Base-by-base conservation (phyloP, 208 protist species). In the Trypanosoma melophagium region DNA sequence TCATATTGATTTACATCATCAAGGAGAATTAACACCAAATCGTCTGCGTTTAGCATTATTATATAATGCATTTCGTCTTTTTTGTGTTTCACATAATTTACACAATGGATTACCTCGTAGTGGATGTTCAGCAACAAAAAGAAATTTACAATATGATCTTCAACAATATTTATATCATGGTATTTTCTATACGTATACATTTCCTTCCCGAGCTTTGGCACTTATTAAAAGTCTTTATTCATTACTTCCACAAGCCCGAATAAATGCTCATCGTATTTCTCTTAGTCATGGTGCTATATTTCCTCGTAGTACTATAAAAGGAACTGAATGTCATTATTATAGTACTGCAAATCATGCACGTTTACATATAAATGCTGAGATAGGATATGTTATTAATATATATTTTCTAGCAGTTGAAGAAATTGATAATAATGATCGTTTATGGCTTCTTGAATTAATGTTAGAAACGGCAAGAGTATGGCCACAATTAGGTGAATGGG, bases 381-480 rank as follows among this genome's bases (percentile, higher is more conserved):
- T 96, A 35, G 91, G 89, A 38, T 84, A 83, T 42, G 62, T 96
- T 14, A 82, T 96, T 45, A 72, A 78, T 62, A 54, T 90, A 25
- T 96, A 86, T 67, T 79, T 90, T 63, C 62, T 64, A n/a, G 80
- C 83, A 0, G 78, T 81, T 24, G 79, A 84, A 59, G 66, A 49
- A 19, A 84, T 93, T 35, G 74, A 74, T 7, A 60, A 42, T 1
- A 73, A 80, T 47, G 81, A 93, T 47, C 89, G 88, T 22, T 47
- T 90, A 35, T 68, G 80, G 66, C 66, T 95, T 55, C 62, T 96
- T 35, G 88, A 96, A 77, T 65, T 96, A 31, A 88, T 94, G 81
- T 62, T 96, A 62, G 88, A 96, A 72, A 94, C 89, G 55, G 84
- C 83, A 55, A 80, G 91, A 19, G 82, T 96, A 44, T 96, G 91